These are phyloP conservation scores for Claviceps sp. DNA, from an alignment of 2,329 filamentous ascomycete species.

Conservation along the genomic window DNA sequence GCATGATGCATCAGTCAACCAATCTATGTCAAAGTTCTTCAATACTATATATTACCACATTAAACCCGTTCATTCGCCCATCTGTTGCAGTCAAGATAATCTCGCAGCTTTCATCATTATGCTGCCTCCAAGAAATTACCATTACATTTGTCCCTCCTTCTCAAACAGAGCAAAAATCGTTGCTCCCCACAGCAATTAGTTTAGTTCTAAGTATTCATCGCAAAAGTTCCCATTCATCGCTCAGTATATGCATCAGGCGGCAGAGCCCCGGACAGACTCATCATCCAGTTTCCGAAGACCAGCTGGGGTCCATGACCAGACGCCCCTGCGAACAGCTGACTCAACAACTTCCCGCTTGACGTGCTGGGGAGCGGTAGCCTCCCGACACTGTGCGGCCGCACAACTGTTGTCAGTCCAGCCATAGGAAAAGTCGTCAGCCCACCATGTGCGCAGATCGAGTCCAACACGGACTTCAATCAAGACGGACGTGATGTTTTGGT, in stretches of 20 bases:
- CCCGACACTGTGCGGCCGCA: conserved; percentile 23
- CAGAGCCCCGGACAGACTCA: conserved; percentile 18
- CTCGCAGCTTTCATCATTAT: conserved; percentile 18
- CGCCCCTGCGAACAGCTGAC: conserved; percentile 17
- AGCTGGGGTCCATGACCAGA: conserved; percentile 21
- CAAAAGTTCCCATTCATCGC: conserved; percentile 5
- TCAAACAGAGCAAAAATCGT: conserved; percentile 19
- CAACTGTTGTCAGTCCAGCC: conserved; percentile 30
- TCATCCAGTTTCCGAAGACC: conserved; percentile 21
- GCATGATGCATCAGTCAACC: not conserved
- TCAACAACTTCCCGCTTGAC: conserved; percentile 21
- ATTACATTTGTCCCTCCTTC: conserved; percentile 13
- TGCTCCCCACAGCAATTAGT: conserved; percentile 14
- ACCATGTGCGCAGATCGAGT: conserved; percentile 25
- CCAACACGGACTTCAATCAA: conserved; percentile 25
- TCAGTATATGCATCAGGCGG: conserved; percentile 14
- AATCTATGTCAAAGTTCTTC: conserved; percentile 4
- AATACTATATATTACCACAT: conserved; percentile 9
- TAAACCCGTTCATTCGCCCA: conserved; percentile 11
- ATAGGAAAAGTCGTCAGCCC: conserved; percentile 27
- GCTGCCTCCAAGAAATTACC: conserved; percentile 20
- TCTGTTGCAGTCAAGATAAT: conserved; percentile 17
- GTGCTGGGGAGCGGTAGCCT: conserved; percentile 11
- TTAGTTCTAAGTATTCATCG: conserved; percentile 12
- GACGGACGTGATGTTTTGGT: conserved; percentile 25